Percentiles rank a stretch among this genome's conserved stretches.
Conservation (phyloP, 306 rosid species). For the Ochetophila trinervis region DNA sequence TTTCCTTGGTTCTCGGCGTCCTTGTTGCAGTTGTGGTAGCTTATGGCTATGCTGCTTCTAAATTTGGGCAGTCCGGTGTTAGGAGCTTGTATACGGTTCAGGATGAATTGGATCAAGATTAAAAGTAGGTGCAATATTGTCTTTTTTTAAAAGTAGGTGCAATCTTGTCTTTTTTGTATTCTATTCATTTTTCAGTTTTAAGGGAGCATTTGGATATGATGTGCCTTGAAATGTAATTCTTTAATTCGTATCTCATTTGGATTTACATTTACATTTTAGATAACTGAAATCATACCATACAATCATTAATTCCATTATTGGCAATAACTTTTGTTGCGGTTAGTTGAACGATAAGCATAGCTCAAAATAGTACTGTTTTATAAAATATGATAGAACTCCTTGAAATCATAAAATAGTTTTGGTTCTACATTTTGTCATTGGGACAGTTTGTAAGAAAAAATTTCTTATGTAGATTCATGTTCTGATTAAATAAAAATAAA, state of each 20-base stretch:
- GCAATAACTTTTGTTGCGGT: too few species aligned
- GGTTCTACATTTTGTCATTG: too few species aligned
- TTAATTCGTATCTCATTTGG: background rate
- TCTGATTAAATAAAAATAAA: too few species aligned
- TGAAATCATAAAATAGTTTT: too few species aligned
- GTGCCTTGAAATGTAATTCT: background rate
- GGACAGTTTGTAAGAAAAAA: too few species aligned
- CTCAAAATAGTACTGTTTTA: too few species aligned
- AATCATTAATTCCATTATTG: too few species aligned
- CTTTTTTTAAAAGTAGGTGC: constrained; percentile 19
- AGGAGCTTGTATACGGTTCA: constrained; percentile 33
- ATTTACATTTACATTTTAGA: too few species aligned
- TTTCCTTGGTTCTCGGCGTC: constrained; percentile 45
- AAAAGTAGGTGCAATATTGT: constrained; percentile 22
- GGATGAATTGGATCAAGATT: constrained; percentile 41
- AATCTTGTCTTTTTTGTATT: background rate
- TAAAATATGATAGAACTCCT: too few species aligned
- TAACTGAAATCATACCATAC: too few species aligned
- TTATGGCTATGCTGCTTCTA: constrained; percentile 55
- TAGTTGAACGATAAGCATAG: too few species aligned
- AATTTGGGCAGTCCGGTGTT: constrained; percentile 44
- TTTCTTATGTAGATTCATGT: too few species aligned
- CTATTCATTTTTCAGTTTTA: background rate
- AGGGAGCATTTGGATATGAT: background rate
- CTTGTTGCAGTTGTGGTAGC: constrained; percentile 56